These are phyloP conservation scores for Candida peoriensis DNA, from an alignment of 805 yeast species.

Conservation along the genomic window DNA sequence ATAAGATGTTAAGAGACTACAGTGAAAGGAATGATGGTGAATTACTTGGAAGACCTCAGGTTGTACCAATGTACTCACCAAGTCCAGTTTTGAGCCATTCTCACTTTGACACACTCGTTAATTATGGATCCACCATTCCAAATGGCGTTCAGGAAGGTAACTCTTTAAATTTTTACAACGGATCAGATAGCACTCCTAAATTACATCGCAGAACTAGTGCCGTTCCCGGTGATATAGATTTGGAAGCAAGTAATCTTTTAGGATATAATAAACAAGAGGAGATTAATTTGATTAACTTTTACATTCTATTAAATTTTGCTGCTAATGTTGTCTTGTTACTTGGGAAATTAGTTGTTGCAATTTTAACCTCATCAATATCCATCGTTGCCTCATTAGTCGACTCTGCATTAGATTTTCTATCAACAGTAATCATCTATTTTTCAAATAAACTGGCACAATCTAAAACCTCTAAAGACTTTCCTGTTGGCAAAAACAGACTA, in stretches of 20 bases:
- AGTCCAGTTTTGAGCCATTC: background rate
- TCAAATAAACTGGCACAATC: slow-evolving; percentile 47
- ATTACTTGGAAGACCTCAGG: background rate
- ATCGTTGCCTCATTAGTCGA: slow-evolving; percentile 76
- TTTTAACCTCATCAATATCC: slow-evolving; percentile 68
- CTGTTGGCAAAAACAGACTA: slow-evolving; percentile 66
- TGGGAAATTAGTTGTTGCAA: slow-evolving; percentile 56
- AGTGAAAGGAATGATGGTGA: slow-evolving; percentile 20
- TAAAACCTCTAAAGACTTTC: slow-evolving; percentile 48
- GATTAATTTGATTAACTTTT: slow-evolving; percentile 42
- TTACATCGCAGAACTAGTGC: slow-evolving; percentile 27
- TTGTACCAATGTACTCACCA: too few relatives aligned
- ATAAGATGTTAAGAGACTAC: slow-evolving; percentile 58
- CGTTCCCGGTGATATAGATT: slow-evolving; percentile 57
- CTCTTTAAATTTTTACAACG: background rate
- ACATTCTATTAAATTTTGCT: slow-evolving; percentile 59
- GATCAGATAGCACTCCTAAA: slow-evolving; percentile 1
- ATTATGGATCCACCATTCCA: slow-evolving; percentile 3
- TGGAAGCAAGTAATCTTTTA: slow-evolving; percentile 51
- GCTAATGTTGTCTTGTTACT: slow-evolving; percentile 53
- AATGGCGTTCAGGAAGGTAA: background rate
- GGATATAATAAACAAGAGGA: slow-evolving; percentile 43
- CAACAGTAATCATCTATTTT: slow-evolving; percentile 65
- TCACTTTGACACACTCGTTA: too few relatives aligned
- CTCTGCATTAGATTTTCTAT: slow-evolving; percentile 66